Conservation (phyloP, 306 rosid species). For the Datisca glomerata region DNA sequence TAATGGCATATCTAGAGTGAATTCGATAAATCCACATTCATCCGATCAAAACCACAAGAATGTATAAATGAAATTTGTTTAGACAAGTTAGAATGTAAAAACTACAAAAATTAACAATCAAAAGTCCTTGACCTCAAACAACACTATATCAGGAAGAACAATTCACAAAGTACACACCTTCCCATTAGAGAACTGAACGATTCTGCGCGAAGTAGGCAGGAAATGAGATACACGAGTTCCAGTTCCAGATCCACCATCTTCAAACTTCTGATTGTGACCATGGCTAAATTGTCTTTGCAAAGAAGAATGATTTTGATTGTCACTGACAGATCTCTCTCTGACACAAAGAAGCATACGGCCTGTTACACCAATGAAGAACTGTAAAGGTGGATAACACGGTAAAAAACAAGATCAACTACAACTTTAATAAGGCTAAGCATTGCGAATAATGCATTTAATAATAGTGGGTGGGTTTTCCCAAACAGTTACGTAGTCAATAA, state of each 20-base stretch:
- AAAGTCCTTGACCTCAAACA: neutral
- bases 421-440: neutral
- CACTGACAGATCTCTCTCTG: slow-evolving; percentile 64
- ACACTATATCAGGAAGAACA: neutral
- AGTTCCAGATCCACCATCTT: slow-evolving; percentile 53
- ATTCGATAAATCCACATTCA: too few relatives aligned
- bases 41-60: too few relatives aligned
- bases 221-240: slow-evolving; percentile 55
- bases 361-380: too few relatives aligned
- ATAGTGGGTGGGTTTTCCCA: too few relatives aligned
- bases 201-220: slow-evolving; percentile 50
- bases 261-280: slow-evolving; percentile 67
- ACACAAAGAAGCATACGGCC: slow-evolving; percentile 99
- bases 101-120: neutral
- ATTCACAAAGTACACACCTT: slow-evolving; percentile 19
- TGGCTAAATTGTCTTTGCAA: slow-evolving; percentile 68
- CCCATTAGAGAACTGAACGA: slow-evolving; percentile 52
- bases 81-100: too few relatives aligned
- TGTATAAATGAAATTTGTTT: too few relatives aligned
- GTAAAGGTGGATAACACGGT: too few relatives aligned
- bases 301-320: slow-evolving; percentile 39
- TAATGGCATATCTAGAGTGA: too few relatives aligned
- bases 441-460: too few relatives aligned
- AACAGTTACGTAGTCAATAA: too few relatives aligned
- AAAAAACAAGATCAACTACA: slow-evolving; percentile 9